Evolutionary conservation across 2,329 filamentous ascomycete species (phyloP), one percentile per base, ranked within the genome.

Genomic region (Lachnellula cervina): DNA sequence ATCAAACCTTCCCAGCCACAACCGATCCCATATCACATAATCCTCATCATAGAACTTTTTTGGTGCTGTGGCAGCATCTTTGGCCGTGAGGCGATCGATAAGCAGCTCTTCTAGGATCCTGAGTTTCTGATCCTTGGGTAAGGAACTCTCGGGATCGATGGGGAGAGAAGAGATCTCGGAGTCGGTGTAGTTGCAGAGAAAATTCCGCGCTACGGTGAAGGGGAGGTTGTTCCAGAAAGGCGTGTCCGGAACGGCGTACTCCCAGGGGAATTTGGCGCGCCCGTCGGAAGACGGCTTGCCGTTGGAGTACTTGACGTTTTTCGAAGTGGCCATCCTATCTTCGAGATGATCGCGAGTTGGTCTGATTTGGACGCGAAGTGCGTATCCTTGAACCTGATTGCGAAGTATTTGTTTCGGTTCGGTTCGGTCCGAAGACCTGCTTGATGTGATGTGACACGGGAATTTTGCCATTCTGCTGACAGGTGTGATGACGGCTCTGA

Each of bases 141-240:
- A 35, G 25, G 42, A 35, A 35, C 51, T 53, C 25, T 53, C 42
- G 23, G 25, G 42, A 35, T 53, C 51, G 23, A 53, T 53, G 40
- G 40, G 51, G 16, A 53, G 42, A 16, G 16, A 17, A 21, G 40
- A 45, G 25, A 53, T 37, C 51, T 53, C 51, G 17, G 21, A 34
- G 23, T 45, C 28, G 23, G 50, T 45, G 32, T 35, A 47, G 28
- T 53, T 53, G 51, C 21, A 37, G 21, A 53, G 42, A 47, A 53
- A 46, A 46, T 47, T 53, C 21, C 51, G 51, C n/a, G 40, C 51
- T 32, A 47, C 42, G 40, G 43, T 23, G 28, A 47, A 53, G n/a
- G 40, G 25, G 17, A 53, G 28, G 42, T 47, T 34, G 51, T 53
- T 53, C 51, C 51, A 53, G 51, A 46, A 53, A 32, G 23, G 40